Evolutionary conservation across 1,284 basidiomycete genomes (phyloP).

Genomic region (Boletus semigastroideus): DNA sequence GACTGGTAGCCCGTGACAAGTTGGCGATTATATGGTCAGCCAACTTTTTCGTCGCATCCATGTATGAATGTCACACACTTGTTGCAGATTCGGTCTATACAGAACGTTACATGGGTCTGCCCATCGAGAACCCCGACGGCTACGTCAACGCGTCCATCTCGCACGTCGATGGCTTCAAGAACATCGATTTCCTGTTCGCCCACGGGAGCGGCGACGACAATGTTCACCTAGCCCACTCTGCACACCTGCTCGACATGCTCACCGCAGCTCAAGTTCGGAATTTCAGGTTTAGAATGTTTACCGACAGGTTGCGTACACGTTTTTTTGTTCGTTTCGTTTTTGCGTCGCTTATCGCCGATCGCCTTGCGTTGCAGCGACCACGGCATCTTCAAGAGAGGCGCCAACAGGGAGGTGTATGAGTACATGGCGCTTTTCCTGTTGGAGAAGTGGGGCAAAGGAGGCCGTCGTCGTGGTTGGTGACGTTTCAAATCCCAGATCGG

Average conservation of each 20-base stretch:
- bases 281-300: conserved; percentile 94
- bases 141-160: conserved; percentile 86
- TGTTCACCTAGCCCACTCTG: conserved; percentile 90
- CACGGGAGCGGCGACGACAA: conserved; percentile 96
- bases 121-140: conserved; percentile 72
- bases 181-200: conserved; percentile 80
- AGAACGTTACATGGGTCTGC: conserved; percentile 95
- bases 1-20: conserved; percentile 71
- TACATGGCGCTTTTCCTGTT: conserved; percentile 82
- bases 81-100: conserved; percentile 84
- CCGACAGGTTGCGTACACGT: conserved; percentile 70
- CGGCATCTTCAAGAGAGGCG: conserved; percentile 69
- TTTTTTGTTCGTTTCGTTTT: background rate
- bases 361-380: conserved; percentile 64
- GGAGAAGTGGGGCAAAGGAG: conserved; percentile 91
- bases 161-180: conserved; percentile 80
- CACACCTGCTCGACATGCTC: conserved; percentile 89
- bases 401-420: conserved; percentile 82
- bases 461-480: conserved; percentile 57
- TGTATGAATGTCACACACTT: background rate
- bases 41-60: conserved; percentile 6
- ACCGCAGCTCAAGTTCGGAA: conserved; percentile 73
- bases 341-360: conserved; percentile 12
- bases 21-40: conserved; percentile 80
- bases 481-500: background rate